Evolutionary conservation across 768 basidiomycete genomes (phyloP).

Genomic region (Mycena kentingensis): DNA sequence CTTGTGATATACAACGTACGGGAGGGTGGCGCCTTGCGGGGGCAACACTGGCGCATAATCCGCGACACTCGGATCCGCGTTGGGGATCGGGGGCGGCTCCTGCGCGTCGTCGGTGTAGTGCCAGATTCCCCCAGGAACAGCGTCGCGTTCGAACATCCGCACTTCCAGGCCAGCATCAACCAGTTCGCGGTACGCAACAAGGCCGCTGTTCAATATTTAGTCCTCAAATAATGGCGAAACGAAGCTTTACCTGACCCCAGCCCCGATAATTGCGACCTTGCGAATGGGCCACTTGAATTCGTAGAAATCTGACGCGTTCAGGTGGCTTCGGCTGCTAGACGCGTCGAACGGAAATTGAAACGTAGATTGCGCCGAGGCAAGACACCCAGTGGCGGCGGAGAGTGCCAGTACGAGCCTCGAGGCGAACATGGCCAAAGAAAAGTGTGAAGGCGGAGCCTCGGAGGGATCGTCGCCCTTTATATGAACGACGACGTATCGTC

Average conservation of each 20-base stretch:
- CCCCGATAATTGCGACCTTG: conserved; percentile 42
- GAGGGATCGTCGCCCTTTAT: no score
- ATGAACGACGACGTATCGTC: no score
- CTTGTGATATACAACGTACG: conserved; percentile 22
- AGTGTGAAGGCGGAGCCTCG: no score
- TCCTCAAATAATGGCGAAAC: neutral
- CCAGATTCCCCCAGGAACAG: conserved; percentile 41
- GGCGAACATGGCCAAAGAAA: no score
- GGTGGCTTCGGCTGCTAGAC: conserved; percentile 1
- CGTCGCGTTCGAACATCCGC: conserved; percentile 30
- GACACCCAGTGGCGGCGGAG: conserved; percentile 1
- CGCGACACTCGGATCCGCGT: conserved; percentile 31
- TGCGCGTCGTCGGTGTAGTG: conserved; percentile 40
- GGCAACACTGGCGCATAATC: conserved; percentile 42
- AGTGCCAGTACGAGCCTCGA: no score
- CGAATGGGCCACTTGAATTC: conserved; percentile 40
- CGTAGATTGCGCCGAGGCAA: neutral
- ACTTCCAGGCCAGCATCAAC: conserved; percentile 35
- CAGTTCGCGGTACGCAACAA: conserved; percentile 40
- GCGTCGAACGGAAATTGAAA: conserved; percentile 7
- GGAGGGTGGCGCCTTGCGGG: conserved; percentile 31
- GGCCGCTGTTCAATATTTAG: conserved; percentile 29
- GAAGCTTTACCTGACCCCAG: conserved; percentile 39
- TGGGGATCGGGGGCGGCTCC: conserved; percentile 34
- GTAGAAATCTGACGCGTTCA: conserved; percentile 28